Conservation (phyloP, 2,329 filamentous ascomycete genomes). For the Cercospora nicotianae region DNA sequence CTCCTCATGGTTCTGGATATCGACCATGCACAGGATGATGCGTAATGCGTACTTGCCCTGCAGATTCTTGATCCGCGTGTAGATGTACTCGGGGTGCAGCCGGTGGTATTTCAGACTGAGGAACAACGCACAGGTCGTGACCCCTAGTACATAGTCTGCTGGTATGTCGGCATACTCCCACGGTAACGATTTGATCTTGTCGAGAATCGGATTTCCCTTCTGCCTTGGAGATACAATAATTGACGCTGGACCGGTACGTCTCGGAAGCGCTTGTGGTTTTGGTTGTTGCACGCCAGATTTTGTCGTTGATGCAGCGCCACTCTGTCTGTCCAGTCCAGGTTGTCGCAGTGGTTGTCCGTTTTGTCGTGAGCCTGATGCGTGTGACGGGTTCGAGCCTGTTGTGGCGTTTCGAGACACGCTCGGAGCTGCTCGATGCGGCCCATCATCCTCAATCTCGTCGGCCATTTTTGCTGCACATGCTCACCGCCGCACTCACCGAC, state of each 20-base stretch:
- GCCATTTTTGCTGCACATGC: slow-evolving; percentile 21
- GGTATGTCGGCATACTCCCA: slow-evolving; percentile 99
- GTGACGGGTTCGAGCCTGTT: slow-evolving; percentile 21
- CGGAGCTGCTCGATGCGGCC: slow-evolving; percentile 15
- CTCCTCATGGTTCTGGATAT: slow-evolving; percentile 93
- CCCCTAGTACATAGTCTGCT: slow-evolving; percentile 85
- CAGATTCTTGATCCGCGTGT: slow-evolving; percentile 82
- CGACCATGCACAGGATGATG: slow-evolving; percentile 85
- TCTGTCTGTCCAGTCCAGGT: slow-evolving; percentile 27
- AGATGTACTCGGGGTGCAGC: slow-evolving; percentile 96
- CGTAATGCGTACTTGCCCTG: slow-evolving; percentile 85
- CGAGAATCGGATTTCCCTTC: slow-evolving; percentile 90
- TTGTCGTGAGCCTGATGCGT: slow-evolving; percentile 20
- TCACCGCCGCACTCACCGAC: neutral
- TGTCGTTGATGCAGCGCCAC: slow-evolving; percentile 20
- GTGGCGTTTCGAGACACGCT: slow-evolving; percentile 26
- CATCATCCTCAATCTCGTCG: slow-evolving; percentile 33
- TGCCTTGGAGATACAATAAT: slow-evolving; percentile 90
- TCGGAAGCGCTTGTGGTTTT: slow-evolving; percentile 79
- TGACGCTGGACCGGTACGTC: slow-evolving; percentile 65
- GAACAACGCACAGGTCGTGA: slow-evolving; percentile 88
- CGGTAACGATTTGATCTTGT: slow-evolving; percentile 74
- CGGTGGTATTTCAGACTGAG: slow-evolving; percentile 96
- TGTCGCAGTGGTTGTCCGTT: slow-evolving; percentile 17
- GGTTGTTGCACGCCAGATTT: slow-evolving; percentile 59